phyloP scores from a whole-genome alignment of 306 rosid species.

The Quercus engelmannii region DNA sequence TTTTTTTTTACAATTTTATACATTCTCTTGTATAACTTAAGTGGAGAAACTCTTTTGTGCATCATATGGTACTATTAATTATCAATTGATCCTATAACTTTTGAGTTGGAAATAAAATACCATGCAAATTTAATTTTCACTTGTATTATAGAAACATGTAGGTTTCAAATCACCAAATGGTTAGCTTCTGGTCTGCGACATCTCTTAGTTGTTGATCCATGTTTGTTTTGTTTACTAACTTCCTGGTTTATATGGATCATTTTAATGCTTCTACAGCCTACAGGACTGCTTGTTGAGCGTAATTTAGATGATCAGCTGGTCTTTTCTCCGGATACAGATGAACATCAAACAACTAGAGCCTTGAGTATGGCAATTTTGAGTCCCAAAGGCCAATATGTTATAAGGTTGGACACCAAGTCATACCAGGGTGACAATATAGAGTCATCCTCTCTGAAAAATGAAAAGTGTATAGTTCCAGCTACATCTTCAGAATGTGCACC shows the following conservation, averaged over 20 bases:
- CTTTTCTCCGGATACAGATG: conserved; percentile 53
- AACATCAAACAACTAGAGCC: conserved; percentile 3
- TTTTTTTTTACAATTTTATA: neutral
- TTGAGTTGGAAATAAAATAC: neutral
- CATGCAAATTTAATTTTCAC: neutral
- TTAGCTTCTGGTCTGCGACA: neutral
- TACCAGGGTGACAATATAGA: neutral
- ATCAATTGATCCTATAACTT: neutral
- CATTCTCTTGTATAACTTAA: neutral
- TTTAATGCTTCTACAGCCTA: conserved; percentile 49
- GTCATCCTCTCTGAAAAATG: conserved; percentile 24
- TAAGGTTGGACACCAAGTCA: neutral
- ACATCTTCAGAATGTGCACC: conserved; percentile 36
- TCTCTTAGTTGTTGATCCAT: neutral
- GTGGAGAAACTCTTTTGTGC: neutral
- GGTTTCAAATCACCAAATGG: neutral
- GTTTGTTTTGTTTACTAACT: neutral
- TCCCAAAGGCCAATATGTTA: conserved; percentile 32
- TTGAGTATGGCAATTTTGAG: conserved; percentile 10
- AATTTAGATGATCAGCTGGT: conserved; percentile 51
- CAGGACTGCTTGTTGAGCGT: conserved; percentile 55
- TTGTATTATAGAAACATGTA: neutral
- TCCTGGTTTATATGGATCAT: neutral
- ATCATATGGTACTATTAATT: neutral
- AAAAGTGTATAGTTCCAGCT: conserved; percentile 37